Evolutionary conservation across 805 yeast genomes (phyloP), one percentile per base, ranked within the genome.

Genomic region (Suhomyces emberorum): DNA sequence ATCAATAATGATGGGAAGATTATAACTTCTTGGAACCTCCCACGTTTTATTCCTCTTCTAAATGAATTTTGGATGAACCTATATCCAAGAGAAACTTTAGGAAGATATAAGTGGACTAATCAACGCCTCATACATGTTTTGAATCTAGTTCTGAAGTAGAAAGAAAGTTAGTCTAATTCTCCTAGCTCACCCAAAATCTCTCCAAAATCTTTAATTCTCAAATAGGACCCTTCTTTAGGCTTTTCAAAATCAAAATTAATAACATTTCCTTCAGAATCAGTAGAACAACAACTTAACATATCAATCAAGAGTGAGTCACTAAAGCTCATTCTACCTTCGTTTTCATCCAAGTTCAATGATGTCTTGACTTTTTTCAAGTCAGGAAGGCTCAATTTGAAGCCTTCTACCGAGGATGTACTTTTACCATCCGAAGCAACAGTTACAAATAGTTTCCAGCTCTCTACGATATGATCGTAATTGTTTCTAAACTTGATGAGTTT

Each of bases 181-280:
- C 72, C 72, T 9, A 68, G 39, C 16, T 52, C 54, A 1, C 72
- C 72, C 26, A 68, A 37, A 6, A 68, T 61, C 38, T 62, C 69
- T 1, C 69, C 72, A 51, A 68, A 68, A 37, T 64, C 72, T 40
- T 64, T 65, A 36, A 68, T 55, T 4, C 47, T 38, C 7, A 68
- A 55, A 27, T 47, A 49, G 8, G 62, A 40, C 1, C 65, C 68
- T 8, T 38, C 37, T 30, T 53, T 51, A 8, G 49, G 38, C 30
- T 46, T 50, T 6, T 49, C 45, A 16, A 57, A 51, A 34, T 57
- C 57, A 38, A 56, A 68, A 41, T 57, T 63, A 15, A 54, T 41
- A 4, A 57, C 23, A 5, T 50, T 46, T 1, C 68, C 71, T 7
- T 49, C 44, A 1, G 54, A 39, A 26, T 53, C 59, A 8, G 56